Base-by-base conservation (phyloP, 2,329 filamentous ascomycete genomes). In the Aspergillus ochraceus region DNA sequence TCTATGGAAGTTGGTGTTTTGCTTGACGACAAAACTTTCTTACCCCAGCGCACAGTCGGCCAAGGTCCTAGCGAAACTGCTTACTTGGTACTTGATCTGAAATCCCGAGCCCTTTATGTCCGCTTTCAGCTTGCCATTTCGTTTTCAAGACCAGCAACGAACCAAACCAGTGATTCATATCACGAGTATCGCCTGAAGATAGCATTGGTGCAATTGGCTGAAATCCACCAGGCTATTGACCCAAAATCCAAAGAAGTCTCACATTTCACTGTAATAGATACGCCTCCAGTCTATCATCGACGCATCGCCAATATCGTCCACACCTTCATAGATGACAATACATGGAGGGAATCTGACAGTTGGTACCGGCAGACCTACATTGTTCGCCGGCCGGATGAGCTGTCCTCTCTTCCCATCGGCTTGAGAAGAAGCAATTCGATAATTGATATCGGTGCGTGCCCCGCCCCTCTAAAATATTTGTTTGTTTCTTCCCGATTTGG, bases 311-410 rank as follows among this genome's bases (percentile, higher is more conserved):
- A 77, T 45, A 64, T 71, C 22, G 63, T 66, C 17, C 39, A 64
- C 9, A 82, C 80, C 1, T 81, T 85, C 63, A 70, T 77, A 6
- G 68, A 74, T 11, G 68, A 74, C 52, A 65, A 71, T 14, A 69
- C 55, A n/a, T 90, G 87, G 87, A 79, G 72, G 50, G 83, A 85
- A 22, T 77, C 78, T 60, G 80, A 85, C 63, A 76, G 79, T 0
- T 90, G 86, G 87, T 85, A 80, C 58, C 82, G 88, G 20, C 86
- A 89, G 65, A 89, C 87, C 0, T 82, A 86, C 62, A 83, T 90
- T 24, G 79, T 84, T n/a, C 77, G 80, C 57, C 69, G 79, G 39
- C 76, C 77, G 9, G 64, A 70, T 9, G 64, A 62, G 14, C 70
- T 80, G 6, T 68, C 66, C 9, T 64, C 60, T 14, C 70, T 74